Conservation (phyloP, 257 asterid species). For the Cinchona pubescens region DNA sequence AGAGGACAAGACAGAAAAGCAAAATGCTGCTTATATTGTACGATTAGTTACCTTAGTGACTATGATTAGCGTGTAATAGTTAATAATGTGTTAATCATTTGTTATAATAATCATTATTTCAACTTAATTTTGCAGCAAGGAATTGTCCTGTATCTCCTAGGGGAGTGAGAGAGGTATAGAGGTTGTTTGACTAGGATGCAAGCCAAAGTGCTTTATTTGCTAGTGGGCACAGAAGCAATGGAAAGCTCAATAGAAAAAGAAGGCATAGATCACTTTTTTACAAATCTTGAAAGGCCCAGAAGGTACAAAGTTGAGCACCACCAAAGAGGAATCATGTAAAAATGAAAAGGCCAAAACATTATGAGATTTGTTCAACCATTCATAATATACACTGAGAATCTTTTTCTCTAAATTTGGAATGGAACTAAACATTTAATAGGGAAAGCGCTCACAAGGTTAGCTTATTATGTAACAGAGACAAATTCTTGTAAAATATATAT, state of each 20-base stretch:
- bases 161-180: conserved; percentile 1
- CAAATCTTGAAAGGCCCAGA: conserved; percentile 21
- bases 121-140: neutral
- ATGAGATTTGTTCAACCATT: conserved; percentile 14
- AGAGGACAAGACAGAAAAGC: neutral
- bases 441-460: neutral
- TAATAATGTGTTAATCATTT: neutral
- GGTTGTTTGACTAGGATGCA: neutral
- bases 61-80: neutral
- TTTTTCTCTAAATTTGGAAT: conserved; percentile 10
- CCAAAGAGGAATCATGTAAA: conserved; percentile 27
- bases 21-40: neutral
- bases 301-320: conserved; percentile 24
- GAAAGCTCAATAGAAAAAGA: neutral
- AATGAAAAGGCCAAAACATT: neutral
- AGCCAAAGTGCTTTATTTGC: conserved; percentile 1
- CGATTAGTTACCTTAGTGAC: neutral
- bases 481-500: neutral
- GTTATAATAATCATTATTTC: neutral
- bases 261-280: conserved; percentile 4
- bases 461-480: neutral
- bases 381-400: conserved; percentile 18
- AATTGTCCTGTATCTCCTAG: conserved; percentile 4
- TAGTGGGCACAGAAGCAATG: neutral
- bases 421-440: conserved; percentile 14